Evolutionary conservation across 768 basidiomycete species (phyloP), one percentile per base, ranked within the genome.

Genomic region (Leucosporidium creatinivorum): DNA sequence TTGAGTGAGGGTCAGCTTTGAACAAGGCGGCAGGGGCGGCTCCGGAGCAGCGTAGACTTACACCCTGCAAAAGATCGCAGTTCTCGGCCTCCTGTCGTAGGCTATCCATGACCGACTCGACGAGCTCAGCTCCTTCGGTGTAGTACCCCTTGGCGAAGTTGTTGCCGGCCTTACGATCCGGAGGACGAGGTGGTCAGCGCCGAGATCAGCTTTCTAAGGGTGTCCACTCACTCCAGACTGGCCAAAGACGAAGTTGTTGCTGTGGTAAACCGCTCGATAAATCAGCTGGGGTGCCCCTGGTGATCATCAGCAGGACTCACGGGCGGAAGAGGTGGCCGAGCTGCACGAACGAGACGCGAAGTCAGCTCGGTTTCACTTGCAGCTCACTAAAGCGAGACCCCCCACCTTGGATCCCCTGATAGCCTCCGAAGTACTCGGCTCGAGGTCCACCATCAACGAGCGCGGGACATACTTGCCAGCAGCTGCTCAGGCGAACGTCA

Each of bases 71-170:
- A 12, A 86, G 84, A 49, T 98, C 91, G 73, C 89, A 89, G 1
- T 80, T 77, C 76, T 96, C 93, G 3, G 88, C 62, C 51, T 73
- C 67, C 74, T 81, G 84, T 70, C 93, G 83, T 13, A 91, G 74
- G 25, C 86, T 82, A 56, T 93, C 93, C 70, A 91, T 66, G 58
- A 81, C 74, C 23, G 68, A 63, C 63, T 81, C 80, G 51, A 92
- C 85, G 4, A 97, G 84, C 77, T 97, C 93, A 44, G 93, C 93
- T 68, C 93, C 90, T 80, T 93, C 93, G 3, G 91, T 94, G 75
- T 93, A 94, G 78, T 85, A 77, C 83, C 89, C 91, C 80, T 96
- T 96, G 23, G 91, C 93, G 89, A 91, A 97, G 70, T 93, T 94
- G 75, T 97, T 96, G 21, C 92, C 93, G 1, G 92, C 86, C 59